Evolutionary conservation across 371 early-diverging fungal species (phyloP), one percentile per base, ranked within the genome.

Genomic region (Apophysomyces trapeziformis): DNA sequence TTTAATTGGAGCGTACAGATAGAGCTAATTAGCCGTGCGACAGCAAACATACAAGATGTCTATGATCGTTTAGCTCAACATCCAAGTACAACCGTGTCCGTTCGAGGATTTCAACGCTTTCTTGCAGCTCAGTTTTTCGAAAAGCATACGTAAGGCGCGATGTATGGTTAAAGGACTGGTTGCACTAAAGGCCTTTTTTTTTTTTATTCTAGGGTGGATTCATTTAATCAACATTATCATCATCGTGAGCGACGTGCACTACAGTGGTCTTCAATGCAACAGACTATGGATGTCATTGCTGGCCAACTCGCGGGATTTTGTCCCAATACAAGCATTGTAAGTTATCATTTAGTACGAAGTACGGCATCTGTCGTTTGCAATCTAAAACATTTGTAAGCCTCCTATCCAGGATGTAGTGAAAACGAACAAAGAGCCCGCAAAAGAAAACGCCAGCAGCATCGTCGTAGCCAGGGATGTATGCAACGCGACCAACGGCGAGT

Each of bases 401-500:
- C 50, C 50, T 21, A 18, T 50, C 21, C 50, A 50, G 21, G 9
- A 50, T 50, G 50, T 50, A 21, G 9, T 18, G 9, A 50, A 50
- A 50, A 9, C n/a, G 50, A 50, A 50, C 50, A 50, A 50, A 50
- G 5, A 26, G 21, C 18, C 50, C 50, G 21, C 18, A 7, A 50
- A 1, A 5, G 21, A 4, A n/a, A 50, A 50, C n/a, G 50, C 21
- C 21, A 18, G 5, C n/a, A 50, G 9, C 50, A 50, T 21, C n/a
- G 50, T 18, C 21, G 21, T n/a, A 18, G 1, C 21, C 50, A 50
- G 9, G 21, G 7, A 7, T n/a, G 50, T 18, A 21, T n/a, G 21
- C 50, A 26, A 21, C 50, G 50, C 21, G 21, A 50, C 50, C 50
- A 50, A 21, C 50, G 21, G n/a, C 50, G 50, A 50, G 50, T 21